Percentiles rank a stretch among this genome's conserved stretches.
phyloP scores from a whole-genome alignment of 441 rosid species.

The Pelargonium citronellum region DNA sequence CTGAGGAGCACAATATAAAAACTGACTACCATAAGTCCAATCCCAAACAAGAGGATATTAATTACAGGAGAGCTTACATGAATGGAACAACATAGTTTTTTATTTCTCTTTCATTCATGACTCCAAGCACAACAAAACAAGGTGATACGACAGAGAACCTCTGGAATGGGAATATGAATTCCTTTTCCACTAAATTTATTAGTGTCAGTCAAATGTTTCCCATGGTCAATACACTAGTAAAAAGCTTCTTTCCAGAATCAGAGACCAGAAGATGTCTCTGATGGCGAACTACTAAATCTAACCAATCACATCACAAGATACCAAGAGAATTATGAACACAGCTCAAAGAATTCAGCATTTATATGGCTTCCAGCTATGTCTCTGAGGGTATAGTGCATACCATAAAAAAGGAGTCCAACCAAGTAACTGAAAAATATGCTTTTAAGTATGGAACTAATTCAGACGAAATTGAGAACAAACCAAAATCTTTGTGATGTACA shows the following conservation, averaged over 20 bases:
- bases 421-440: constrained; percentile 11
- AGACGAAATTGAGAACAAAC: constrained; percentile 38
- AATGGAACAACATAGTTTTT: background rate
- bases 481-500: constrained; percentile 85
- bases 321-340: background rate
- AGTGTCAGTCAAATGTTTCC: background rate
- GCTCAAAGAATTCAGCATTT: background rate
- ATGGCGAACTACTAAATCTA: background rate
- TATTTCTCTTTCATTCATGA: background rate
- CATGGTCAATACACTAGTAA: background rate
- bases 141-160: background rate
- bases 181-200: background rate
- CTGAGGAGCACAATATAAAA: background rate
- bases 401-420: constrained; percentile 1
- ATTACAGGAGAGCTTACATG: background rate
- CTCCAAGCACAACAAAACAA: background rate
- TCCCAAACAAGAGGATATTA: constrained; percentile 1
- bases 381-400: background rate
- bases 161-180: background rate
- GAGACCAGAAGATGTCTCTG: background rate
- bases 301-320: background rate
- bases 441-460: constrained; percentile 13
- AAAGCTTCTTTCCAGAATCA: background rate
- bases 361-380: background rate
- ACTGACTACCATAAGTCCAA: background rate